Base-by-base conservation (phyloP, 441 rosid genomes). In the Brassica hybrid region DNA sequence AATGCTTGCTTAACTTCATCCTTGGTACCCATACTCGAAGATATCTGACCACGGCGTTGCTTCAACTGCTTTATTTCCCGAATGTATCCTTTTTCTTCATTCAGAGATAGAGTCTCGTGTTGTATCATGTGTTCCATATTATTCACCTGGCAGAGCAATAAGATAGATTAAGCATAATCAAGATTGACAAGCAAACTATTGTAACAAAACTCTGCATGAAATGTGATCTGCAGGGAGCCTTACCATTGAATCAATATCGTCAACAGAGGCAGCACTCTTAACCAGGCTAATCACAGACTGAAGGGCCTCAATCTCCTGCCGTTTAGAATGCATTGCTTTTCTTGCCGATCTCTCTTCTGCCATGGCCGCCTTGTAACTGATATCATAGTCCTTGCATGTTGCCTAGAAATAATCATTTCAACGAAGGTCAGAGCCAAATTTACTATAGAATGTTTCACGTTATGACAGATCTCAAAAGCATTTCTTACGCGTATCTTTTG, bases 71-170 rank as follows among this genome's bases (percentile, higher is more conserved):
- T 89, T 69, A 94, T 91, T 60, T 91, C 94, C 74, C 88, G 91
- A 74, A 94, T 83, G 21, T 78, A 81, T 69, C 84, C 87, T 79
- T 91, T 94, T 84, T 94, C 98, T 85, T 92, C 97, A 81, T 82
- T 92, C 68, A 94, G 73, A 71, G 86, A 80, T 48, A 94, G 65
- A 65, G 95, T 91, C 83, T 88, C 94, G 71, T 92, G 97, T 56
- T 90, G 86, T 72, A 94, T 91, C 84, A 59, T 87, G 80, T 89
- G 90, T 79, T 89, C 90, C 93, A 85, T 84, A 69, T 75, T 81
- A 45, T 82, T 87, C 83, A 92, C 87, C 98, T 94, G 89, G 45
- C 69, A 59, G 76, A 36, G 43, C 12, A 48, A 65, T 76, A 38
- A 69, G 74, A 60, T 19, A 41, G 65, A 54, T 38, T 61, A 78